Evolutionary conservation across 2,329 filamentous ascomycete genomes (phyloP), one percentile per base, ranked within the genome.

Genomic region (Ceratocystis alfenasii): DNA sequence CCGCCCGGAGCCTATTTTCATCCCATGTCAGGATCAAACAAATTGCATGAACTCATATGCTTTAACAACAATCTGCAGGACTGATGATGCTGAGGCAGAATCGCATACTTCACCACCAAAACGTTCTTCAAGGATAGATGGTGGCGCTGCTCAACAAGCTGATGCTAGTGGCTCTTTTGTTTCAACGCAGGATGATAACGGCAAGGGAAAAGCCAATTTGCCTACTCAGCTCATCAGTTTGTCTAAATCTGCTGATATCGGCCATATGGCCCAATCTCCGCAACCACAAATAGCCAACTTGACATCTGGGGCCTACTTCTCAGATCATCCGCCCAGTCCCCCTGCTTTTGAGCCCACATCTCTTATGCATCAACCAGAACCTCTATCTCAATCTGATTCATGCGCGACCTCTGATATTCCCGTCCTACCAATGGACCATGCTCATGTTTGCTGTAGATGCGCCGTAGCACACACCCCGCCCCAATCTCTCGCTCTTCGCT

Each of bases 1-100:
- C 25, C 65, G 45, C 5, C 59, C 65, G 2, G 45, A 64, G 25
- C 45, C 63, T 25, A 64, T 64, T 64, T 45, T 64, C 50, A 64
- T 62, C 57, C 59, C 45, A 33, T 22, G 12, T n/a, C 55, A 62
- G 25, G 57, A 55, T 22, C 64, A 44, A 46, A 8, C 5, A 15
- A 22, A 36, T 12, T 10, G 3, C 46, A 45, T 6, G 25, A 3
- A 15, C 59, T 59, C 20, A 45, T n/a, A 57, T 64, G 8, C 20
- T 25, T 28, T 20, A 8, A 30, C 53, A 17, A 28, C 22, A 15
- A 17, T 15, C 28, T 30, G 2, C 53, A 25, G 10, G 17, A 33
- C 28, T 2, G 22, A 15, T 12, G 5, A n/a, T 20, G 2, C n/a
- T 3, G 6, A 20, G 55, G 22, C n/a, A 7, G 25, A 59, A 59